Percentiles rank a stretch among this genome's conserved stretches.
Evolutionary conservation across 805 yeast genomes (phyloP).

Genomic region (Candida silvatica): DNA sequence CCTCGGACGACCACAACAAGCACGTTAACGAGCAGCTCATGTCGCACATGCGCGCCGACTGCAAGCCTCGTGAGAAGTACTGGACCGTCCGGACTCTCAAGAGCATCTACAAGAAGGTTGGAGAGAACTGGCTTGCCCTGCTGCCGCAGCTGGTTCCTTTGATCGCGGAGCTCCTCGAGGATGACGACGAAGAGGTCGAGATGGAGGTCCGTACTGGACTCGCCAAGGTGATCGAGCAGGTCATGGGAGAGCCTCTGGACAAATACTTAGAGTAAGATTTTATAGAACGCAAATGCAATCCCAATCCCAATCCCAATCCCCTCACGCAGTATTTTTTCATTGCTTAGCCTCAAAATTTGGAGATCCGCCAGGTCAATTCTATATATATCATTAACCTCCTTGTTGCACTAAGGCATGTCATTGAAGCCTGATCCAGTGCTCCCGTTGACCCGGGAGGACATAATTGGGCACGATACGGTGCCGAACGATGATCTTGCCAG

Average conservation of each 20-base stretch:
- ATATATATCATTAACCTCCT: too few species aligned
- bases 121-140: conserved; percentile 88
- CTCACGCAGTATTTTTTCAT: too few species aligned
- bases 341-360: too few species aligned
- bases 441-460: conserved; percentile 14
- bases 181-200: conserved; percentile 91
- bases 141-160: conserved; percentile 93
- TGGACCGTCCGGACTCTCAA: conserved; percentile 81
- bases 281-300: too few species aligned
- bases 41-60: conserved; percentile 58
- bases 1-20: conserved; percentile 67
- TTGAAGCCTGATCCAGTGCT: too few species aligned
- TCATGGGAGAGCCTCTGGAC: conserved; percentile 91
- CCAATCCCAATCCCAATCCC: too few species aligned
- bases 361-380: too few species aligned
- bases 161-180: conserved; percentile 91
- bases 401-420: too few species aligned
- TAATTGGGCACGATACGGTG: conserved; percentile 3
- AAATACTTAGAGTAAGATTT: conserved; percentile 45
- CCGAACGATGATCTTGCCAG: conserved; percentile 3
- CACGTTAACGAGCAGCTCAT: conserved; percentile 55
- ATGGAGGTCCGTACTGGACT: conserved; percentile 83
- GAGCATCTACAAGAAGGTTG: conserved; percentile 79
- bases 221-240: conserved; percentile 85
- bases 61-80: conserved; percentile 49